These are phyloP conservation scores for Leccinum imitatum DNA, from an alignment of 768 basidiomycete species.

Conservation along the genomic window DNA sequence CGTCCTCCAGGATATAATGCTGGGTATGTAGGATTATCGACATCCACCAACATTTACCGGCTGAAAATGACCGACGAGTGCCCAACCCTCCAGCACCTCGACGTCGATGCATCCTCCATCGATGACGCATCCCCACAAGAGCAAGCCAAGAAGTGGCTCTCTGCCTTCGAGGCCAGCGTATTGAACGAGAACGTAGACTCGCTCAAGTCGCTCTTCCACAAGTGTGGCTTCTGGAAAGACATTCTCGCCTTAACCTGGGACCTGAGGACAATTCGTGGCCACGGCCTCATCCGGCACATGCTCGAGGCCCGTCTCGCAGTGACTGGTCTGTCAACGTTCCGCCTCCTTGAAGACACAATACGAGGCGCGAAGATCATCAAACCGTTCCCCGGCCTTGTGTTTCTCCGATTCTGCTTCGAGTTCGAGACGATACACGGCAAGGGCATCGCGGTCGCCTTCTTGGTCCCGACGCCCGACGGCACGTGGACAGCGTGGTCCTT, in stretches of 20 bases:
- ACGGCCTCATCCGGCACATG: constrained; percentile 35
- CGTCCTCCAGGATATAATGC: too few relatives aligned
- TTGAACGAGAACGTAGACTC: constrained; percentile 2
- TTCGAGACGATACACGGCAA: constrained; percentile 51
- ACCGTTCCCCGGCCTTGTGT: constrained; percentile 52
- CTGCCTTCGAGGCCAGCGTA: constrained; percentile 12
- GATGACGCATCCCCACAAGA: constrained; percentile 10
- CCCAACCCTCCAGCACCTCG: constrained; percentile 23
- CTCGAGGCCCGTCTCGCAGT: constrained; percentile 36
- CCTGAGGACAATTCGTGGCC: constrained; percentile 48
- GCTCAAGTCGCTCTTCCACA: constrained; percentile 19
- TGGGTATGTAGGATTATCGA: too few relatives aligned
- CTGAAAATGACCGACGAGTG: constrained; percentile 6
- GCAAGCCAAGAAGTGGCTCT: constrained; percentile 19
- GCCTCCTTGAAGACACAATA: constrained; percentile 25
- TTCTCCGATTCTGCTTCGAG: constrained; percentile 55
- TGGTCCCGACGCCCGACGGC: constrained; percentile 40
- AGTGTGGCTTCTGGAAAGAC: constrained; percentile 48
- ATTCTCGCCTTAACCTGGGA: constrained; percentile 53
- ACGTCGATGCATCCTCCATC: constrained; percentile 12
- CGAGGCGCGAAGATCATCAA: constrained; percentile 34
- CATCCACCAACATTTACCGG: too few relatives aligned
- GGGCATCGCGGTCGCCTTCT: constrained; percentile 52
- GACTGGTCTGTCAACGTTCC: constrained; percentile 19
- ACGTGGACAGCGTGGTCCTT: constrained; percentile 61